Evolutionary conservation across 805 yeast species (phyloP).

Genomic region (Ogataea nonfermentans): DNA sequence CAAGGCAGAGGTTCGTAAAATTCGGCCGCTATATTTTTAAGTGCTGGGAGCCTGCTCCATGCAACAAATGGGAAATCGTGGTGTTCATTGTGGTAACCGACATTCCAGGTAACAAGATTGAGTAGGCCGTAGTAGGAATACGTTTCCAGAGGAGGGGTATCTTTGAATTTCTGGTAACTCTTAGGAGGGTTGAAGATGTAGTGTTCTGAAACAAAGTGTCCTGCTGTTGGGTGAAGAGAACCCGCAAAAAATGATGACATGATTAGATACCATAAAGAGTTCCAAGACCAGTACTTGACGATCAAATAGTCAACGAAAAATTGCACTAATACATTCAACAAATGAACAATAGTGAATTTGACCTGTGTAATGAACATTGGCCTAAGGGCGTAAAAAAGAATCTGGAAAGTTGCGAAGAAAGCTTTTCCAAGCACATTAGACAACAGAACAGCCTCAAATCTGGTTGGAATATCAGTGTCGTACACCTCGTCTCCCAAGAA

Average conservation of each 20-base stretch:
- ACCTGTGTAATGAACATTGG: conserved; percentile 84
- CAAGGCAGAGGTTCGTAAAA: conserved; percentile 78
- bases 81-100: conserved; percentile 92
- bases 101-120: conserved; percentile 83
- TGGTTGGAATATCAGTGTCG: conserved; percentile 88
- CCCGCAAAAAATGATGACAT: conserved; percentile 86
- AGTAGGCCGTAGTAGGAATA: conserved; percentile 84
- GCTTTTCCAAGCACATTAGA: conserved; percentile 83
- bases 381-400: conserved; percentile 83
- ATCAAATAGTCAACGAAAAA: conserved; percentile 55
- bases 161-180: conserved; percentile 28
- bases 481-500: conserved; percentile 78
- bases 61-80: conserved; percentile 94
- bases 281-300: conserved; percentile 60
- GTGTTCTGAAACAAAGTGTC: conserved; percentile 95
- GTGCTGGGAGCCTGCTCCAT: conserved; percentile 73
- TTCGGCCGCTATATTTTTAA: conserved; percentile 69
- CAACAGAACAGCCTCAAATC: conserved; percentile 67
- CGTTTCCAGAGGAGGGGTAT: conserved; percentile 70
- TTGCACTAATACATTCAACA: conserved; percentile 64
- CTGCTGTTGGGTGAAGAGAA: conserved; percentile 90
- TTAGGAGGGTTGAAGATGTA: conserved; percentile 64
- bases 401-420: conserved; percentile 86
- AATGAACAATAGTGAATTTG: conserved; percentile 71
- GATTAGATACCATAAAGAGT: conserved; percentile 63